Evolutionary conservation across 1,139 yeast genomes (phyloP).

Genomic region (Scheffersomyces illinoinensis): DNA sequence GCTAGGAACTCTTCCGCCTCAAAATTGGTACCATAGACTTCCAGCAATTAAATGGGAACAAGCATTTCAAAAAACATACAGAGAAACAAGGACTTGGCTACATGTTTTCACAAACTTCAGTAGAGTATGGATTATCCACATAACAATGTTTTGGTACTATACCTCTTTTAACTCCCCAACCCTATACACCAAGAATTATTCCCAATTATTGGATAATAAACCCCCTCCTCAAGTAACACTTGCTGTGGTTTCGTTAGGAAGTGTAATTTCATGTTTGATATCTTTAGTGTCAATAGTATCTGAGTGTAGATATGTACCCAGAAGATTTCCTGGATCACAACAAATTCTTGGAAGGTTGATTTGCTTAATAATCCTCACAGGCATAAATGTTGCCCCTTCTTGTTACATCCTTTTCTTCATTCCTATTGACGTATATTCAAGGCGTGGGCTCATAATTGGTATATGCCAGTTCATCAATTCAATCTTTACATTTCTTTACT

Average conservation of each 20-base stretch:
- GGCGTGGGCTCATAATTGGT: constrained; percentile 51
- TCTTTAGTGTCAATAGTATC: constrained; percentile 62
- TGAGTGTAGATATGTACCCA: constrained; percentile 68
- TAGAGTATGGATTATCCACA: constrained; percentile 81
- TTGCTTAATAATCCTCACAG: constrained; percentile 41
- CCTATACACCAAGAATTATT: constrained; percentile 64
- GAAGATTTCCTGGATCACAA: constrained; percentile 68
- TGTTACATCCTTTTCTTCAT: constrained; percentile 57
- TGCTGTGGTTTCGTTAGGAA: constrained; percentile 71
- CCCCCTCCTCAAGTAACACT: constrained; percentile 65
- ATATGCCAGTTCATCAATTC: constrained; percentile 63
- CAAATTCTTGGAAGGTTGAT: constrained; percentile 45
- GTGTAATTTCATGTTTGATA: constrained; percentile 64
- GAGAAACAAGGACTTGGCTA: constrained; percentile 75
- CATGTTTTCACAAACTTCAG: constrained; percentile 77
- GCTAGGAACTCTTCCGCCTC: background rate
- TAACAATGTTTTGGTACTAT: constrained; percentile 78
- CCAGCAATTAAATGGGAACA: background rate
- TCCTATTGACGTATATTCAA: constrained; percentile 52
- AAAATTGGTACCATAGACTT: background rate
- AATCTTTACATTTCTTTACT: constrained; percentile 57
- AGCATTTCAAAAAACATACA: constrained; percentile 67
- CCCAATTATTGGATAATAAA: constrained; percentile 56
- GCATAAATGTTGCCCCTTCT: constrained; percentile 61
- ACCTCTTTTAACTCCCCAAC: constrained; percentile 78